A percentile compares a stretch with the other conserved stretches of the same genome.
Conservation (phyloP, 805 yeast genomes). For the Schwanniomyces sp. region DNA sequence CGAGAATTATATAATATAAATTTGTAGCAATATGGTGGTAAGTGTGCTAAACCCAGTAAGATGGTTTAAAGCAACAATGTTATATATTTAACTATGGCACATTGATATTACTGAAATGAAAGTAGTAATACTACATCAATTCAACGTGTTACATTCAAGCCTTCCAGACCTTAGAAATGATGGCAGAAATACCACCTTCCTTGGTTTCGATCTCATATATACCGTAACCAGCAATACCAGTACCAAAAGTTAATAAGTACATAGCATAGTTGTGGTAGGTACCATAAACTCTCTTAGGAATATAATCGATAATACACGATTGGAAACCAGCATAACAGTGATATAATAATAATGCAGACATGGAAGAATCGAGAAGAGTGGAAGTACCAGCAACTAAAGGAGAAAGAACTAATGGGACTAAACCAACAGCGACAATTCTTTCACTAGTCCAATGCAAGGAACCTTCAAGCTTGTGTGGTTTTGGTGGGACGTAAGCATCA, state of each 20-base stretch:
- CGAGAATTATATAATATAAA: not conserved
- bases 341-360: conserved; percentile 55
- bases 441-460: conserved; percentile 77
- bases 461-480: conserved; percentile 57
- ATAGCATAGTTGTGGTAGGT: conserved; percentile 59
- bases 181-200: conserved; percentile 61
- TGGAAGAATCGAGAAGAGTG: conserved; percentile 55
- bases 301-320: conserved; percentile 76
- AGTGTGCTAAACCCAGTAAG: not conserved
- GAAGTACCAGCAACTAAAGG: conserved; percentile 59
- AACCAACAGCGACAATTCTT: conserved; percentile 54
- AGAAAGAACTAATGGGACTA: conserved; percentile 62
- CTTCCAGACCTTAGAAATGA: conserved; percentile 40
- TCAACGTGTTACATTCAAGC: conserved; percentile 20
- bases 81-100: not conserved
- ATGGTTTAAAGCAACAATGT: not conserved
- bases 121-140: not conserved
- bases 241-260: conserved; percentile 61
- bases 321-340: conserved; percentile 74
- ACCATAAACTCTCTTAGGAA: conserved; percentile 74
- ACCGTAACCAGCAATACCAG: conserved; percentile 68
- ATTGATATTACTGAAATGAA: not conserved
- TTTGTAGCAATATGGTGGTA: not conserved
- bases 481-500: conserved; percentile 67
- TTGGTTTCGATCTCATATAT: conserved; percentile 65